These are phyloP conservation scores for Lachnellula cervina DNA, from an alignment of 2,329 filamentous ascomycete species.

Conservation along the genomic window DNA sequence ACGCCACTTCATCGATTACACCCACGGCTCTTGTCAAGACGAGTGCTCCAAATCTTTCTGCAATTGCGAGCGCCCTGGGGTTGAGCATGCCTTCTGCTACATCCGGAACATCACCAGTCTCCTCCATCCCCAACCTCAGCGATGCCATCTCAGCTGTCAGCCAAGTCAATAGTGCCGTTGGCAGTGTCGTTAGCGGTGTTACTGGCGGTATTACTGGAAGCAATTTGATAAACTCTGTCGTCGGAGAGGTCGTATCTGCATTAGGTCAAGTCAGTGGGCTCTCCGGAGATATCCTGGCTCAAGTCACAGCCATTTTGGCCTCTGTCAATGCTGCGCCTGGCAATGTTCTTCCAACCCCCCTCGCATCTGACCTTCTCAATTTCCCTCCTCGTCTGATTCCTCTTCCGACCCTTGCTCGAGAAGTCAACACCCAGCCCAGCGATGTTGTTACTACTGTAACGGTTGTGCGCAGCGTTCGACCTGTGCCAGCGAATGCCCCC, in stretches of 20 bases:
- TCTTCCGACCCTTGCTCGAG: neutral
- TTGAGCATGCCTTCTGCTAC: neutral
- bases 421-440: neutral
- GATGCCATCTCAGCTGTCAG: neutral
- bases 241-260: conserved; percentile 5
- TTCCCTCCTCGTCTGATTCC: neutral
- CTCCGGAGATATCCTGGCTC: conserved; percentile 3
- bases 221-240: neutral
- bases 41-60: conserved; percentile 1
- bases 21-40: conserved; percentile 7
- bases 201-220: neutral
- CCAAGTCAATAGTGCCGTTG: neutral
- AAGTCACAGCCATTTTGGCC: conserved; percentile 8
- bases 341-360: neutral
- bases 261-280: conserved; percentile 8
- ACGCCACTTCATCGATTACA: neutral
- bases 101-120: neutral
- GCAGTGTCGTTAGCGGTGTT: neutral
- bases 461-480: too few species aligned
- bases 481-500: neutral
- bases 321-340: neutral
- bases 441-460: neutral
- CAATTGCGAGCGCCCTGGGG: neutral
- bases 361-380: neutral
- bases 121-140: neutral